Conservation (phyloP, 345 rosid species). For the Zanthoxylum bungeanum region DNA sequence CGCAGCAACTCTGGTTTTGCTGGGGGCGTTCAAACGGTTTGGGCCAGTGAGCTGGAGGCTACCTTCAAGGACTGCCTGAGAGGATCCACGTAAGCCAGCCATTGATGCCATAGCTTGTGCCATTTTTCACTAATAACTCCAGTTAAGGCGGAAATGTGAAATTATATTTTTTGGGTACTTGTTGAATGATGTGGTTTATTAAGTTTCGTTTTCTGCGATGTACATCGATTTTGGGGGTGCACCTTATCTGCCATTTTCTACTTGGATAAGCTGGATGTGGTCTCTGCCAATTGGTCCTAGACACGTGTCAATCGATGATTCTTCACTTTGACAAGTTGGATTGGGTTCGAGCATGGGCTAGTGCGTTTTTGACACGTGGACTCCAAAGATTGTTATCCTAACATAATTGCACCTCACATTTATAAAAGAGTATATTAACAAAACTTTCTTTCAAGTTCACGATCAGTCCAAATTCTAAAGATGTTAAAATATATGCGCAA, state of each 20-base stretch:
- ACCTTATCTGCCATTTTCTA: slow-evolving; percentile 45
- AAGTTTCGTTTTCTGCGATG: slow-evolving; percentile 36
- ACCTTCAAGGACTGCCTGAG: slow-evolving; percentile 67
- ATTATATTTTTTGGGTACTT: slow-evolving; percentile 24
- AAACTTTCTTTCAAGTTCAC: too few species aligned
- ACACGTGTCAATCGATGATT: slow-evolving; percentile 14
- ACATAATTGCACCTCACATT: too few species aligned
- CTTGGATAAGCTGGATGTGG: slow-evolving; percentile 57
- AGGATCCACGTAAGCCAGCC: slow-evolving; percentile 66
- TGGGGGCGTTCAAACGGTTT: slow-evolving; percentile 31
- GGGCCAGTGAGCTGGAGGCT: slow-evolving; percentile 60
- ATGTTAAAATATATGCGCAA: too few species aligned
- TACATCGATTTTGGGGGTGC: slow-evolving; percentile 28
- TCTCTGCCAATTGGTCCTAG: slow-evolving; percentile 24
- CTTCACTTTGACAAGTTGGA: slow-evolving; percentile 31
- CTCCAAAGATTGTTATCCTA: too few species aligned
- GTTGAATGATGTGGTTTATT: slow-evolving; percentile 1
- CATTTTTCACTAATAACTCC: slow-evolving; percentile 26
- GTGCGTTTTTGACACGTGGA: slow-evolving; percentile 42
- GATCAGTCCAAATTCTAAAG: too few species aligned
- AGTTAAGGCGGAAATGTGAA: slow-evolving; percentile 19
- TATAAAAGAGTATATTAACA: too few species aligned
- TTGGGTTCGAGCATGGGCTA: too few species aligned
- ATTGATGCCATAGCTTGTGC: slow-evolving; percentile 76
- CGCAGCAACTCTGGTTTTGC: slow-evolving; percentile 23